Percentiles rank a stretch among this genome's conserved stretches.
These are phyloP conservation scores for Tolypocladium tundrense DNA, from an alignment of 2,329 filamentous ascomycete species.

Conservation along the genomic window DNA sequence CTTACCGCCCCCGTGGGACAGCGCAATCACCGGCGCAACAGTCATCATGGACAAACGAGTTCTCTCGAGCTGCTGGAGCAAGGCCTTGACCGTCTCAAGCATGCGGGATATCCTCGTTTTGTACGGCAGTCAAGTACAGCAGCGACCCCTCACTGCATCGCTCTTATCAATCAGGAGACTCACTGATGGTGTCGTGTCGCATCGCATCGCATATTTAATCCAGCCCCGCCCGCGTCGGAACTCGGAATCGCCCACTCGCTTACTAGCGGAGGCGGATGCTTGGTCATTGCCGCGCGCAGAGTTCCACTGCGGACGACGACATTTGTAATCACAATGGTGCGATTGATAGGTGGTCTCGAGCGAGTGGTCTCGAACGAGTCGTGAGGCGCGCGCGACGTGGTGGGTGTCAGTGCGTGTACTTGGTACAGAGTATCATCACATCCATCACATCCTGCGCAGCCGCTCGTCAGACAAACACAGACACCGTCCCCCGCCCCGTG, in stretches of 20 bases:
- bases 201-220: not conserved
- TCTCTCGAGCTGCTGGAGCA: not conserved
- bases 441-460: not conserved
- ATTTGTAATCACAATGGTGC: not conserved
- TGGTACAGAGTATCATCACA: not conserved
- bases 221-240: not conserved
- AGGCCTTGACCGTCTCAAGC: not conserved
- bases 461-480: not conserved
- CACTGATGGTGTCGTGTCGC: not conserved
- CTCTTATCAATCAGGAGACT: not conserved
- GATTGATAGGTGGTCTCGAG: not conserved
- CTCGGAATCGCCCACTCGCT: not conserved
- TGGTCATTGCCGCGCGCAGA: conserved; percentile 19
- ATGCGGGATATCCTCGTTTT: not conserved
- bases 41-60: conserved; percentile 20
- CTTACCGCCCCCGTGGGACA: conserved; percentile 39
- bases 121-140: not conserved
- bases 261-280: not conserved
- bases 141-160: not conserved
- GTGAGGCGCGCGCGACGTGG: not conserved
- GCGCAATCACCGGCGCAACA: conserved; percentile 33
- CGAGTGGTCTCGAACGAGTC: not conserved
- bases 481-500: conserved; percentile 16
- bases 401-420: not conserved
- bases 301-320: not conserved